These are phyloP conservation scores for Oryza meridionalis DNA, from an alignment of 176 grass and related monocot species.

Conservation along the genomic window DNA sequence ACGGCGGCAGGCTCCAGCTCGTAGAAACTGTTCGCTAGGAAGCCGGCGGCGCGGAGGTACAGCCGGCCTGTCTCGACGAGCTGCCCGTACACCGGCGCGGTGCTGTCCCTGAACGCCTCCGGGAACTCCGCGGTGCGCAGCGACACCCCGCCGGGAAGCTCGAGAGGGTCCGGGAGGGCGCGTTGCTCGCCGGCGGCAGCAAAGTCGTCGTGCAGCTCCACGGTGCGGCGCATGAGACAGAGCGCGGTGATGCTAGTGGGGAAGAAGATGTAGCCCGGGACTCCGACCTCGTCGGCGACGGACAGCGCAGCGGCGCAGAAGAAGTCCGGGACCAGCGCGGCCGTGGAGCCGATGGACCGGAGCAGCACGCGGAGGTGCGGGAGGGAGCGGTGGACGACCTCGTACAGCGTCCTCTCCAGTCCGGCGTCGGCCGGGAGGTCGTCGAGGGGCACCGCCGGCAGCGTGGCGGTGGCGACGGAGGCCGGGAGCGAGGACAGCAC, in stretches of 20 bases:
- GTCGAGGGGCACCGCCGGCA: constrained; percentile 49
- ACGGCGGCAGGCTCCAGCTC: no score
- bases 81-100: not conserved
- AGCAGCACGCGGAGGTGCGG: constrained; percentile 4
- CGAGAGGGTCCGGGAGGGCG: constrained; percentile 40
- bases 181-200: constrained; percentile 25
- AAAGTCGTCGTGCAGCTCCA: constrained; percentile 35
- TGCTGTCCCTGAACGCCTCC: no score
- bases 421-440: constrained; percentile 36
- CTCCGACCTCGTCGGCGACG: constrained; percentile 46
- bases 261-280: constrained; percentile 58
- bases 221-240: constrained; percentile 23
- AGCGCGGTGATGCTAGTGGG: constrained; percentile 17
- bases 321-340: constrained; percentile 42
- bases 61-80: constrained; percentile 7
- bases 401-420: not conserved
- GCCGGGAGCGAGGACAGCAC: constrained; percentile 24
- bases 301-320: constrained; percentile 28
- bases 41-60: constrained; percentile 28
- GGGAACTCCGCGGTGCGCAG: no score
- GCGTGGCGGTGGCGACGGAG: constrained; percentile 26
- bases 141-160: constrained; percentile 40
- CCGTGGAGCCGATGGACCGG: not conserved
- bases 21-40: constrained; percentile 39
- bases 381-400: constrained; percentile 22